These are phyloP conservation scores for Lizanozyma gosingica DNA, from an alignment of 1,139 yeast species.

Conservation along the genomic window DNA sequence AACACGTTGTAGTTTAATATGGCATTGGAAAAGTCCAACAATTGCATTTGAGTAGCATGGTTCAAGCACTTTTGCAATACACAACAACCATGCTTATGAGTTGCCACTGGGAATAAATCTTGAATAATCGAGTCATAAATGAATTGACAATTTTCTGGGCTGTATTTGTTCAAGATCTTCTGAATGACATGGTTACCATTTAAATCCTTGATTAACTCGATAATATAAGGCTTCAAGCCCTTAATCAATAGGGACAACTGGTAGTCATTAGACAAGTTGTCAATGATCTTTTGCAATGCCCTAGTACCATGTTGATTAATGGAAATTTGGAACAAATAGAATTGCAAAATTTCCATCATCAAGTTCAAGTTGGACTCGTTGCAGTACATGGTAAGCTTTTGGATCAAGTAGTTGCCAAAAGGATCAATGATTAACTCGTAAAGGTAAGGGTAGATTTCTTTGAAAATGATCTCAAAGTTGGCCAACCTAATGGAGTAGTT, in stretches of 20 bases:
- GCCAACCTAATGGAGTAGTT: constrained; percentile 21
- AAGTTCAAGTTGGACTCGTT: constrained; percentile 27
- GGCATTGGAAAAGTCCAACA: constrained; percentile 25
- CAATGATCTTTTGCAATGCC: constrained; percentile 38
- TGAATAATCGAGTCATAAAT: constrained; percentile 32
- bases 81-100: constrained; percentile 44
- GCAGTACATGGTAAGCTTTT: constrained; percentile 25
- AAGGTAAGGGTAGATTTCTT: constrained; percentile 27
- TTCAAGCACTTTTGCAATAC: constrained; percentile 39
- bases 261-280: constrained; percentile 24
- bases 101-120: constrained; percentile 33
- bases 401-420: constrained; percentile 20
- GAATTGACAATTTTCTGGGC: constrained; percentile 31
- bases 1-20: constrained; percentile 26
- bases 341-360: constrained; percentile 30
- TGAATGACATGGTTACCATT: constrained; percentile 44
- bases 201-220: constrained; percentile 34
- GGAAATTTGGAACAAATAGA: constrained; percentile 36
- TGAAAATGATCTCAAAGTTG: constrained; percentile 35
- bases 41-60: constrained; percentile 32
- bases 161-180: constrained; percentile 34
- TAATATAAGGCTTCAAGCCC: constrained; percentile 22
- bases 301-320: constrained; percentile 40
- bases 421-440: constrained; percentile 39
- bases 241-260: constrained; percentile 24